Evolutionary conservation across 139 green algal species (phyloP), one percentile per base, ranked within the genome.

Genomic region (Marvania coccoides): DNA sequence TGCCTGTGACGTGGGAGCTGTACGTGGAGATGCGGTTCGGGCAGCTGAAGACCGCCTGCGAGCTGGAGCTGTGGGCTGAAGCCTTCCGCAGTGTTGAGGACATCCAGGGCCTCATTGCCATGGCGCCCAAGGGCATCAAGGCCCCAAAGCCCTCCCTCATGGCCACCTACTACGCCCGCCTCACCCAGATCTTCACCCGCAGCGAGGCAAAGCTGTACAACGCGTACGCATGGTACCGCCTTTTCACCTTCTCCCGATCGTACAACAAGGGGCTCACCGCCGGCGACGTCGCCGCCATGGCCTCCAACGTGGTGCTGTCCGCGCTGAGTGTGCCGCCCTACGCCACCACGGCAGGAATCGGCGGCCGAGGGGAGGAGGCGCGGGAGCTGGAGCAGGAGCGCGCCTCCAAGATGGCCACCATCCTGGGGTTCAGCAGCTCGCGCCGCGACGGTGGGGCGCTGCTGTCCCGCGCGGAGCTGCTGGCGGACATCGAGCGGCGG

Each of bases 81-180:
- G 95, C 94, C 1, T 99, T 99, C 82, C 81, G 95, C 46, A 88
- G 76, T n/a, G 88, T 99, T 51, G 94, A 99, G 84, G 94, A 99
- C 77, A 97, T 99, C 71, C 85, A 97, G 75, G 81, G 80, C 35
- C 85, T 99, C 30, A 85, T 96, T 24, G 55, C 73, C n/a, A 75
- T 95, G 33, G 57, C 67, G 19, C 67, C 67, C 29, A 70, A 70
- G 56, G 83, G 83, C 70, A 94, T 92, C 72, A 89, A 92, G 65
- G 37, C 67, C 29, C 87, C 95, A 34, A 96, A 96, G 77, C 85
- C 91, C 40, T 85, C 89, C 65, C 83, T 97, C 73, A 96, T 97
- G 90, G 91, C 90, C 31, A 88, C 71, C 29, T 99, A 98, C 81
- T 99, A 97, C 76, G 85, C 90, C 46, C 85, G 83, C 61, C 80